These are phyloP conservation scores for Salix udensis DNA, from an alignment of 345 rosid genomes.

Conservation along the genomic window DNA sequence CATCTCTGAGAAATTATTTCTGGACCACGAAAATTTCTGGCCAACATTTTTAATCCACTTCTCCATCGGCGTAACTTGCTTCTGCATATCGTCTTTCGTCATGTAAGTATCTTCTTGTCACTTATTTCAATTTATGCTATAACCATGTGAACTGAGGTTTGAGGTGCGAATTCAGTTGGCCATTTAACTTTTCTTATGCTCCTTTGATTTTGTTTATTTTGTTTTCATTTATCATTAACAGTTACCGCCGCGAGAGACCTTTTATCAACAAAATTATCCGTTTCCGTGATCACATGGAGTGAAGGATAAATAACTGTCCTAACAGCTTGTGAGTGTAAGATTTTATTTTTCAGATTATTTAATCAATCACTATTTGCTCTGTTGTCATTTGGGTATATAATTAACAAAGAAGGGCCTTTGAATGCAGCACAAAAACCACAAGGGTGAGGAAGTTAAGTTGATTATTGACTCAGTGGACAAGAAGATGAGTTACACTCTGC, in stretches of 20 bases:
- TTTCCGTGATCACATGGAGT: slow-evolving; percentile 57
- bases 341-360: neutral
- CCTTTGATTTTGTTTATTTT: neutral
- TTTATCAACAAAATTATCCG: slow-evolving; percentile 63
- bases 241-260: slow-evolving; percentile 60
- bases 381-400: neutral
- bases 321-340: slow-evolving; percentile 13
- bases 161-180: neutral
- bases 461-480: neutral
- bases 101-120: slow-evolving; percentile 49
- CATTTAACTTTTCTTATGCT: neutral
- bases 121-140: neutral
- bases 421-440: neutral
- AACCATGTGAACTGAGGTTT: neutral
- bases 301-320: slow-evolving; percentile 18
- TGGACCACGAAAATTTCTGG: slow-evolving; percentile 28
- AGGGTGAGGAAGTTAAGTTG: neutral
- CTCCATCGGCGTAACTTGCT: slow-evolving; percentile 21
- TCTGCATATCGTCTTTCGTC: slow-evolving; percentile 35
- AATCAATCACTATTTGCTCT: neutral
- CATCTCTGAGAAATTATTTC: slow-evolving; percentile 27
- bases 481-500: neutral
- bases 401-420: neutral
- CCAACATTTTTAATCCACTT: slow-evolving; percentile 26
- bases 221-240: slow-evolving; percentile 25